Base-by-base conservation (phyloP, 2,329 filamentous ascomycete species). In the Clarireedia sp. region DNA sequence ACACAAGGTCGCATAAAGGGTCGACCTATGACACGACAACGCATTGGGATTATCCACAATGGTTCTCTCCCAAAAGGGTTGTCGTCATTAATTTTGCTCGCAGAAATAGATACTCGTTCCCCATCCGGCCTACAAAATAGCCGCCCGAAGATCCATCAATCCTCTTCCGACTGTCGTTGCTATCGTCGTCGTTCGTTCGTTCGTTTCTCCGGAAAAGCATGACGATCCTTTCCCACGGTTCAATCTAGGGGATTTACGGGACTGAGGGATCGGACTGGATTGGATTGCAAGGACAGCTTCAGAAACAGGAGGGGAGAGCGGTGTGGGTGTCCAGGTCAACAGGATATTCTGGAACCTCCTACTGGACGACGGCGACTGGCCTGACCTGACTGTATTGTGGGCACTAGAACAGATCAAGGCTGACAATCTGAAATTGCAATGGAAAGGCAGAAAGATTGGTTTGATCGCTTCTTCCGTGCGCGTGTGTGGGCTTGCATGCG, bases 271-370 rank as follows among this genome's bases (percentile, higher is more conserved):
- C n/a, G 24, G 24, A 26, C 8, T 5, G 24, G 5, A 26, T 26
- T 26, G 24, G 24, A 24, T 6, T 24, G 24, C 24, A 26, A 26
- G 24, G 3, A 19, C 43, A 29, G 26, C 19, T 41, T 41, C n/a
- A 33, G 23, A 40, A 38, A 54, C 44, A 29, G 7, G 19, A 29
- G 23, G 43, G 45, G 44, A 48, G n/a, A 41, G 51, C 51, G 51
- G 51, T 54, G 51, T 54, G 51, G 23, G 51, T 54, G 51, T 54
- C 51, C 51, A 54, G 51, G 51, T 49, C 51, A 54, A 54, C 51
- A 24, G 14, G 9, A 29, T n/a, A 21, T 41, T 41, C 38, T 41
- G 38, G 38, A 41, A 41, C 38, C 14, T 41, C 9, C 38, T 33
- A 33, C 29, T 10, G 29, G 29, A 33, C 4, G 29, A 33, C 8